These are phyloP conservation scores for Houttuynia cordata DNA, from an alignment of 164 flowering plant species.

Conservation along the genomic window DNA sequence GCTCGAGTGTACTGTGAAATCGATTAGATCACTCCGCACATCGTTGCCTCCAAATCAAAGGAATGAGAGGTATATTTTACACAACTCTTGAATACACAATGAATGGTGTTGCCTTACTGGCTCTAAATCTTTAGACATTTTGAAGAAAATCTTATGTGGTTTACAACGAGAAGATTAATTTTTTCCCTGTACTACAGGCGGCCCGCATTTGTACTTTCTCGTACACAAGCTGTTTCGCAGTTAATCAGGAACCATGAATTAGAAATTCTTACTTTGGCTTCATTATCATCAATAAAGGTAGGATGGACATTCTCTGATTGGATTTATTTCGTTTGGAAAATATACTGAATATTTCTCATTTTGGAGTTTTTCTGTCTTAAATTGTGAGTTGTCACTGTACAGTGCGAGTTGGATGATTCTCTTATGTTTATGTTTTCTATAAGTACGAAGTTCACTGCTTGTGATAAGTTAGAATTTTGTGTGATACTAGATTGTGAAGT, in stretches of 20 bases:
- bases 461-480: too few relatives aligned
- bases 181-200: slow-evolving; percentile 24
- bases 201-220: slow-evolving; percentile 65
- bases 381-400: too few relatives aligned
- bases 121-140: background rate
- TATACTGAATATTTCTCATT: too few relatives aligned
- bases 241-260: slow-evolving; percentile 31
- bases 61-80: slow-evolving; percentile 44
- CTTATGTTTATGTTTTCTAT: too few relatives aligned
- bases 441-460: too few relatives aligned
- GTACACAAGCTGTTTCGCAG: slow-evolving; percentile 27
- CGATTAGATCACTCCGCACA: slow-evolving; percentile 57
- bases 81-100: background rate
- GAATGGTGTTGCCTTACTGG: background rate
- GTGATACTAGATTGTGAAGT: too few relatives aligned
- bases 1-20: slow-evolving; percentile 56
- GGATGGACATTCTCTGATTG: background rate
- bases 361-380: too few relatives aligned
- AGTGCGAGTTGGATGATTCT: too few relatives aligned
- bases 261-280: slow-evolving; percentile 76
- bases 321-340: too few relatives aligned
- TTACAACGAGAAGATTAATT: background rate
- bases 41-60: slow-evolving; percentile 51
- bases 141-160: background rate
- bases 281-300: slow-evolving; percentile 65